Percentiles rank a stretch among this genome's conserved stretches.
Conservation (phyloP, 495 filamentous ascomycete species). For the Rostrohypoxylon terebratum region DNA sequence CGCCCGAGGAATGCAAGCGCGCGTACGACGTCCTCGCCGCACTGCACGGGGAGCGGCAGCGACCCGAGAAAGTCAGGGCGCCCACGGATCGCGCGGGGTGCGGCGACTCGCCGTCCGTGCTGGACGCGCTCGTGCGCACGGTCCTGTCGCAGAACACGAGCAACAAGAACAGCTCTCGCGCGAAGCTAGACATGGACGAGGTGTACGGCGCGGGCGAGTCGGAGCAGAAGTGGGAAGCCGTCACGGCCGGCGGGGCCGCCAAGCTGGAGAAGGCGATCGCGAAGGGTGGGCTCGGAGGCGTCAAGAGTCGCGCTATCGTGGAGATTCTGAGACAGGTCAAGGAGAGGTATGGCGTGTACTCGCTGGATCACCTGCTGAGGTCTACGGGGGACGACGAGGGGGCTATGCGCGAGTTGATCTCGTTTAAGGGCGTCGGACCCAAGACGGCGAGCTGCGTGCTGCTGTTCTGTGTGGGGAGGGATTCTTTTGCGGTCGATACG, state of each 20-base stretch:
- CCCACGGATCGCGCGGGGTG: slow-evolving; percentile 80
- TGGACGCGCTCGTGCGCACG: slow-evolving; percentile 87
- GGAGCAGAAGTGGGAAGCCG: slow-evolving; percentile 73
- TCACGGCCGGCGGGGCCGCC: slow-evolving; percentile 69
- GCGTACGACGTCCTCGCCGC: slow-evolving; percentile 73
- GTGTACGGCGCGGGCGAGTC: slow-evolving; percentile 79
- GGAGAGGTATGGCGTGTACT: slow-evolving; percentile 67
- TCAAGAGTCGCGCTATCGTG: slow-evolving; percentile 83
- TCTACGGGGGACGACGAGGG: slow-evolving; percentile 64
- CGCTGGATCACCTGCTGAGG: slow-evolving; percentile 78
- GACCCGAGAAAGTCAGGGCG: slow-evolving; percentile 72
- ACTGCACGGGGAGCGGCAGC: slow-evolving; percentile 72
- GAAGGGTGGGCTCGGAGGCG: slow-evolving; percentile 73
- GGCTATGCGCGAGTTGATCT: slow-evolving; percentile 76
- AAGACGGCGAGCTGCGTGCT: slow-evolving; percentile 90
- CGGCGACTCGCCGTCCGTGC: slow-evolving; percentile 85
- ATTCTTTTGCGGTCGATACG: slow-evolving; percentile 85
- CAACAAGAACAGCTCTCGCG: slow-evolving; percentile 71
- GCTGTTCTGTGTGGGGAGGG: slow-evolving; percentile 78
- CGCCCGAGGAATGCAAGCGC: slow-evolving; percentile 74
- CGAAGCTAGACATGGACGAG: slow-evolving; percentile 76
- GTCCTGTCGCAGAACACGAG: slow-evolving; percentile 80
- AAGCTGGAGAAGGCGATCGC: slow-evolving; percentile 80
- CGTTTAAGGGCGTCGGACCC: slow-evolving; percentile 83
- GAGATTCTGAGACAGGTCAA: slow-evolving; percentile 77